Base-by-base conservation (phyloP, 495 filamentous ascomycete genomes). In the Penicillium robsamsonii region DNA sequence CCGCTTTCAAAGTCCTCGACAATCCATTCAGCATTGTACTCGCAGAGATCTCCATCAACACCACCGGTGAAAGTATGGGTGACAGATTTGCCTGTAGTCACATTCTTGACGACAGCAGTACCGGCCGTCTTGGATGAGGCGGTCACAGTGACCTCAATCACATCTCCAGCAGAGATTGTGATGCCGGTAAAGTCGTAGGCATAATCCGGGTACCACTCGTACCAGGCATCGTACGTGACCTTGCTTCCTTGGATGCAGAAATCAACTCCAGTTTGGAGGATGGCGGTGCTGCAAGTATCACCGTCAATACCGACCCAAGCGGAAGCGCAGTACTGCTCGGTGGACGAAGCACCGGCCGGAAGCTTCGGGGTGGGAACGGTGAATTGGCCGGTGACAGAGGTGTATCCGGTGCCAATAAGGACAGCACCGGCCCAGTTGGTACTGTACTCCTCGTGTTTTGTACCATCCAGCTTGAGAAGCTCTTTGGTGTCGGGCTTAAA, bases 301-400 rank as follows among this genome's bases (percentile, higher is more conserved):
- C 77, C 80, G 58, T 82, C 78, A 40, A 82, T 78, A 29, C 77
- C 77, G 9, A 81, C 79, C 81, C 80, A 83, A 15, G 78, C 77
- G 8, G 78, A 75, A 7, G 76, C 75, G 7, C 70, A 65, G 49
- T 79, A 78, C 15, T 64, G 59, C 15, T 50, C 55, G 64, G 67
- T 75, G 3, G 70, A 77, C 45, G 44, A 68, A 68, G 27, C 77
- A 69, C 13, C 67, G 27, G 12, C 70, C 53, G 18, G 61, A 5
- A 44, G 17, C 57, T 46, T 75, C 64, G 20, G 80, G 71, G 63
- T 68, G 10, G 79, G 79, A 2, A 81, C 72, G 5, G 70, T 71
- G 64, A 82, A 74, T 17, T 65, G 73, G 10, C 70, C 79, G 12
- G 72, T 71, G 17, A 81, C 78, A 27, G 59, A 57, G 45, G 64